These are phyloP conservation scores for Magnolia officinalis DNA, from an alignment of 164 flowering plant genomes.

Conservation along the genomic window DNA sequence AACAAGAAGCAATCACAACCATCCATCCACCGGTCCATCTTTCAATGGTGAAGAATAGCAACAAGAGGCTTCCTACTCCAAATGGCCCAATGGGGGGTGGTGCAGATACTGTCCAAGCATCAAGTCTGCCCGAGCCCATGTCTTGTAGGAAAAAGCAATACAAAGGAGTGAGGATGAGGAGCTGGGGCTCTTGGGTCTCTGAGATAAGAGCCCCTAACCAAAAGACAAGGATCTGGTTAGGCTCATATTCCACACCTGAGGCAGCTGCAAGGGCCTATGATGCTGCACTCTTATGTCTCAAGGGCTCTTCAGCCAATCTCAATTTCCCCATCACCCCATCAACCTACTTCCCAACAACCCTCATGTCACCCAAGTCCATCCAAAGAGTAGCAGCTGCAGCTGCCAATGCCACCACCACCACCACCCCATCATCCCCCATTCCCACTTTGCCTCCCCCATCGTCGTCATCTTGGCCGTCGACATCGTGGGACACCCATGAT, in stretches of 20 bases:
- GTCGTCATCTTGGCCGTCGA: slow-evolving; percentile 12
- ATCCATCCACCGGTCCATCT: background rate
- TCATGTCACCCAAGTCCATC: slow-evolving; percentile 78
- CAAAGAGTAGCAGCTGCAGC: slow-evolving; percentile 88
- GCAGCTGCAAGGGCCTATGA: slow-evolving; percentile 98
- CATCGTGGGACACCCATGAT: slow-evolving; percentile 12
- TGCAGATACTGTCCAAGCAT: slow-evolving; percentile 26
- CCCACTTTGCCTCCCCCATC: background rate
- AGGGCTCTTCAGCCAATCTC: slow-evolving; percentile 77
- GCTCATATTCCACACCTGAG: slow-evolving; percentile 86
- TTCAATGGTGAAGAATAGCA: slow-evolving; percentile 44
- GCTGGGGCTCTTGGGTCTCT: slow-evolving; percentile 98
- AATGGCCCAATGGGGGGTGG: background rate
- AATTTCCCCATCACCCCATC: slow-evolving; percentile 59
- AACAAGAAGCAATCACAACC: background rate
- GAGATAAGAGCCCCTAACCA: slow-evolving; percentile 93
- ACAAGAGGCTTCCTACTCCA: background rate
- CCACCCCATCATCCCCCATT: slow-evolving; percentile 8
- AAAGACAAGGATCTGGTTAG: slow-evolving; percentile 90
- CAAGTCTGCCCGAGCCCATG: slow-evolving; percentile 17
- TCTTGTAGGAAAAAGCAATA: slow-evolving; percentile 52
- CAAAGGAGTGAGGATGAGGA: slow-evolving; percentile 96
- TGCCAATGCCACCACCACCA: slow-evolving; percentile 25
- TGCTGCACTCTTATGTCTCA: slow-evolving; percentile 92
- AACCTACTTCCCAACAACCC: slow-evolving; percentile 15